These are phyloP conservation scores for Verticillium dahliae DNA, from an alignment of 2,329 filamentous ascomycete species.

Conservation along the genomic window DNA sequence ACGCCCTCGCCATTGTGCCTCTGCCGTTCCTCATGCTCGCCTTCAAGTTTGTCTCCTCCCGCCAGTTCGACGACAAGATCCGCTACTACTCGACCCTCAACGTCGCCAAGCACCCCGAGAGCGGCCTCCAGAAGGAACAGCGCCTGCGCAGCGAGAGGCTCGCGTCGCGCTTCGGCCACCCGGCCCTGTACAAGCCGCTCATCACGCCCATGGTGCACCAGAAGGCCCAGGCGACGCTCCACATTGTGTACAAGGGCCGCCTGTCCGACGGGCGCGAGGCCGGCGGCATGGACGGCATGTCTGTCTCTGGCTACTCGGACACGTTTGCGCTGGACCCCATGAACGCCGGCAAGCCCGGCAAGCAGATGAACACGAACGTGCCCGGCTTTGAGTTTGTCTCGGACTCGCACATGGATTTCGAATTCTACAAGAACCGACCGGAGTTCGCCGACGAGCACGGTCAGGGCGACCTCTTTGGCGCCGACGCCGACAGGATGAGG, in stretches of 20 bases:
- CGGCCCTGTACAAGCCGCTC: constrained; percentile 79
- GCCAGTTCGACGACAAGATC: constrained; percentile 69
- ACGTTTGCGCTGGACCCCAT: constrained; percentile 77
- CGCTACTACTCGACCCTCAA: constrained; percentile 71
- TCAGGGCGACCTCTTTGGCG: constrained; percentile 64
- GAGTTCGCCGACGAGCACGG: constrained; percentile 86
- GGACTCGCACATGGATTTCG: constrained; percentile 80
- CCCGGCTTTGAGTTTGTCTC: constrained; percentile 87
- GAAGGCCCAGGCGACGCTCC: constrained; percentile 79
- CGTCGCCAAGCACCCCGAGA: constrained; percentile 38
- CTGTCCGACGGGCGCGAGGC: constrained; percentile 60
- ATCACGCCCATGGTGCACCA: constrained; percentile 95
- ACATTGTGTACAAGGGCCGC: constrained; percentile 79
- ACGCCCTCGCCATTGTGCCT: constrained; percentile 65
- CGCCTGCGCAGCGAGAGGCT: constrained; percentile 60
- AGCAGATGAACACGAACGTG: constrained; percentile 27
- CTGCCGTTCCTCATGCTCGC: constrained; percentile 69
- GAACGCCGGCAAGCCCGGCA: constrained; percentile 46
- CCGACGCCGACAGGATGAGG: constrained; percentile 49
- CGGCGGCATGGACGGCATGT: constrained; percentile 47
- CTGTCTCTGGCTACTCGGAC: constrained; percentile 71
- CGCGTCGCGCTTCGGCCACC: constrained; percentile 78
- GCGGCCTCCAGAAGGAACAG: constrained; percentile 41
- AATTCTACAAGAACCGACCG: constrained; percentile 82
- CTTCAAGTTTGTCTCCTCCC: constrained; percentile 83